Percentiles rank a stretch among this genome's conserved stretches.
Evolutionary conservation across 1,284 basidiomycete genomes (phyloP).

Genomic region (Microbotryum scabiosae): DNA sequence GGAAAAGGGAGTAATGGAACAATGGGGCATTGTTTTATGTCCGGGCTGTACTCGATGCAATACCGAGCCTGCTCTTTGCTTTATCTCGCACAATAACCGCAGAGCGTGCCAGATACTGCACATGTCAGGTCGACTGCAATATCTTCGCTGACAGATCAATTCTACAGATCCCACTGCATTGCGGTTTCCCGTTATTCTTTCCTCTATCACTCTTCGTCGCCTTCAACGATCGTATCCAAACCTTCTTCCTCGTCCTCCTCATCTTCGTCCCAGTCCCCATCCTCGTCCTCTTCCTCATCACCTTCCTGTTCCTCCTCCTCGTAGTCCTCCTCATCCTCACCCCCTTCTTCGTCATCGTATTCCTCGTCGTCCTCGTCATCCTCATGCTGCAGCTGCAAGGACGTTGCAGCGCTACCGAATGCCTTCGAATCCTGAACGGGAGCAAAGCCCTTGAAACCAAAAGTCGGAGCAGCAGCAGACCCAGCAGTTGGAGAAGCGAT

Average conservation of each 20-base stretch:
- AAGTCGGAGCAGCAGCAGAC: too few species aligned
- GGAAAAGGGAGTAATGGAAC: not conserved
- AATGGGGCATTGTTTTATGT: too few species aligned
- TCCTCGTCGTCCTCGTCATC: not conserved
- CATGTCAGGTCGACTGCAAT: too few species aligned
- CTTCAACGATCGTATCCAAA: constrained; percentile 15
- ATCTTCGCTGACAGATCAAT: too few species aligned
- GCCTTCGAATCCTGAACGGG: not conserved
- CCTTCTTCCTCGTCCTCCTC: constrained; percentile 10
- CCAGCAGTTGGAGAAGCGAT: too few species aligned
- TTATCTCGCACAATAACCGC: too few species aligned
- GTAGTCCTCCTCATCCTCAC: constrained; percentile 1
- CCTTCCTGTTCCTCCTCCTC: not conserved
- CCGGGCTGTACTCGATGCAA: too few species aligned
- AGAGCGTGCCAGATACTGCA: too few species aligned
- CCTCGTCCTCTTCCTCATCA: not conserved
- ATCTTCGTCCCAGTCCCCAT: not conserved
- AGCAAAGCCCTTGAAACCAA: not conserved
- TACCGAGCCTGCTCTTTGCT: too few species aligned
- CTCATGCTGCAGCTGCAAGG: not conserved
- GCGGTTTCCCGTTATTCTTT: too few species aligned
- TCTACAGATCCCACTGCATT: too few species aligned
- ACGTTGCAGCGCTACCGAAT: not conserved
- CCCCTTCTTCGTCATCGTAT: not conserved
- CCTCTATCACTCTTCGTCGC: constrained; percentile 7